Conservation (phyloP, 2,329 filamentous ascomycete genomes). For the Metarhizium brunneum region DNA sequence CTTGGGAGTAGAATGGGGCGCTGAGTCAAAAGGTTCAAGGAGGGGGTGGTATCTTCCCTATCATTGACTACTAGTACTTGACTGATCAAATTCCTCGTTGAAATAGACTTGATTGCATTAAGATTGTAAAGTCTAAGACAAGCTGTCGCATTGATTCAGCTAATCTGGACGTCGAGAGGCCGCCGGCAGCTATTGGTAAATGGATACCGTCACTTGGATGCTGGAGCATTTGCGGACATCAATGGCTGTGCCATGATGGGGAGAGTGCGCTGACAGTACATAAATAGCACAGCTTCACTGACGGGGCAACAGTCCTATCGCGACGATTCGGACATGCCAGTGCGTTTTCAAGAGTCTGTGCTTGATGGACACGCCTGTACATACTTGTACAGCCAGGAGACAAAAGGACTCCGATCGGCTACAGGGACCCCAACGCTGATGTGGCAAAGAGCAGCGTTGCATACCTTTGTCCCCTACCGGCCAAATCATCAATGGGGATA, state of each 20-base stretch:
- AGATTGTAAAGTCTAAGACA: slow-evolving; percentile 12
- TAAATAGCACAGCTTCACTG: too few relatives aligned
- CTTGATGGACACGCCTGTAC: neutral
- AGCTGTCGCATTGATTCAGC: neutral
- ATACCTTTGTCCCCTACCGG: neutral
- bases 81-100: slow-evolving; percentile 3
- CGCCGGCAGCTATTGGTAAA: neutral
- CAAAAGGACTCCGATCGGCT: neutral
- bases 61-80: neutral
- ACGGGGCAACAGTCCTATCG: too few relatives aligned
- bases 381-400: neutral
- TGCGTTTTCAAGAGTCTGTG: neutral
- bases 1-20: neutral
- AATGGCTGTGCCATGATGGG: too few relatives aligned
- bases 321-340: neutral
- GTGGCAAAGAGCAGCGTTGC: neutral
- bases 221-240: too few relatives aligned
- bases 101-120: slow-evolving; percentile 11
- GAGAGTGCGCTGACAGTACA: too few relatives aligned
- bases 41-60: neutral
- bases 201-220: too few relatives aligned
- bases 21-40: neutral
- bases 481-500: neutral
- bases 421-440: neutral
- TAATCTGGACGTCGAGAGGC: neutral